Evolutionary conservation across 495 filamentous ascomycete species (phyloP).

Genomic region (Niebla homalea): DNA sequence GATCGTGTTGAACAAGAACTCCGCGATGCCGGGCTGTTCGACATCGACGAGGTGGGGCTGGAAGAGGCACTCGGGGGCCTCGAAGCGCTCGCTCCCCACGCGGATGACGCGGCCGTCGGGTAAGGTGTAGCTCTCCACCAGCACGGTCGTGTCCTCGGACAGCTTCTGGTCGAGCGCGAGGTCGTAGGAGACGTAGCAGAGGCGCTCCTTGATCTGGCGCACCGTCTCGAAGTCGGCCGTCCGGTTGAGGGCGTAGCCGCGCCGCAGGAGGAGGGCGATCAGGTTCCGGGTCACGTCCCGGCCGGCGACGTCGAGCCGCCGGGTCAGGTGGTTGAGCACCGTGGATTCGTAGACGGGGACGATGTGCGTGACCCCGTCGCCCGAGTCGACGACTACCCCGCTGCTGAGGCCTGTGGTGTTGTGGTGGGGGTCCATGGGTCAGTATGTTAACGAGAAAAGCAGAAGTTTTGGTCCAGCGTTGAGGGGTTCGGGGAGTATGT

Average conservation of each 20-base stretch:
- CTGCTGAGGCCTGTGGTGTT: conserved; percentile 65
- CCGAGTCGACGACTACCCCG: conserved; percentile 94
- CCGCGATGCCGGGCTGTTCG: conserved; percentile 91
- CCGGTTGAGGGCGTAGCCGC: conserved; percentile 93
- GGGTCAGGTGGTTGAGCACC: conserved; percentile 92
- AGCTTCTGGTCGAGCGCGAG: conserved; percentile 90
- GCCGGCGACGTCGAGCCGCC: conserved; percentile 85
- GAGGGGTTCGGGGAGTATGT: not conserved
- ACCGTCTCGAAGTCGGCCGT: conserved; percentile 99
- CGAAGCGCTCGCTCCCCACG: conserved; percentile 91
- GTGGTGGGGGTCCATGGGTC: not conserved
- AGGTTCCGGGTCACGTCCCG: conserved; percentile 95
- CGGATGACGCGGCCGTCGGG: conserved; percentile 93
- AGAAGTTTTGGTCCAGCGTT: not conserved
- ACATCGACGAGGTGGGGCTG: conserved; percentile 97
- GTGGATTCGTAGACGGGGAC: conserved; percentile 96
- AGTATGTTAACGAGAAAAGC: not conserved
- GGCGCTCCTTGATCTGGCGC: conserved; percentile 98
- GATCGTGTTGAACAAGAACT: conserved; percentile 97
- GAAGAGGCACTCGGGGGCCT: conserved; percentile 97
- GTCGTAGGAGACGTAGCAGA: conserved; percentile 98
- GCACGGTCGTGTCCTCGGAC: conserved; percentile 91
- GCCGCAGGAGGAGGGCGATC: conserved; percentile 84
- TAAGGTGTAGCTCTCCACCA: conserved; percentile 94
- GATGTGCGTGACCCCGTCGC: conserved; percentile 96